Evolutionary conservation across 2,329 filamentous ascomycete genomes (phyloP).

Genomic region (Zasmidium cellare): DNA sequence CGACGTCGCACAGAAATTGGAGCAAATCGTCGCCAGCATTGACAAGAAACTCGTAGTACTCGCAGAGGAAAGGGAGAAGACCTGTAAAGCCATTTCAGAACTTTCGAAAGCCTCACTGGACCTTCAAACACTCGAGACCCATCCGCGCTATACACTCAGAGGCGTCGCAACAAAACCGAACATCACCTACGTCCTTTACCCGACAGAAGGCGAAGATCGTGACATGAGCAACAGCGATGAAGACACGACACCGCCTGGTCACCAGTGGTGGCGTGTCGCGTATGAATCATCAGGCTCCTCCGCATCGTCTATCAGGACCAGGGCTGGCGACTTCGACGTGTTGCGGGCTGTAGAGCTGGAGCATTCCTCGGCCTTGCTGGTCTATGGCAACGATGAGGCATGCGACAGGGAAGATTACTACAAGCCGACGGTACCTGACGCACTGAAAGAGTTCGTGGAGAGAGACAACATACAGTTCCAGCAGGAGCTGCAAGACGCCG

Average conservation of each 20-base stretch:
- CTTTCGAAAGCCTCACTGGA: conserved; percentile 27
- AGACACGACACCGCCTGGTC: conserved; percentile 37
- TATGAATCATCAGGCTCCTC: conserved; percentile 47
- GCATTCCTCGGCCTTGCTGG: conserved; percentile 53
- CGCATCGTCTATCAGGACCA: conserved; percentile 33
- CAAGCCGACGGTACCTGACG: conserved; percentile 18
- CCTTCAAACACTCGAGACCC: conserved; percentile 31
- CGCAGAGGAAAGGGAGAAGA: conserved; percentile 32
- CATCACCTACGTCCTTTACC: conserved; percentile 56
- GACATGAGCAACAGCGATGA: conserved; percentile 22
- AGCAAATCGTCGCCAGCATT: conserved; percentile 35
- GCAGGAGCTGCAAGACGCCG: conserved; percentile 16
- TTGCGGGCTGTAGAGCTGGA: conserved; percentile 53
- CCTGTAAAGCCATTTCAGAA: conserved; percentile 29
- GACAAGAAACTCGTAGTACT: conserved; percentile 32
- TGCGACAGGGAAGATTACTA: conserved; percentile 19
- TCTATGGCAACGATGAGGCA: conserved; percentile 57
- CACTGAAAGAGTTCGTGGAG: conserved; percentile 28
- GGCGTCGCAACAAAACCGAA: conserved; percentile 60
- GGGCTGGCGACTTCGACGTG: conserved; percentile 51
- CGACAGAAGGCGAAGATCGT: not conserved
- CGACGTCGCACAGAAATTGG: conserved; percentile 33
- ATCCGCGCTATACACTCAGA: conserved; percentile 55
- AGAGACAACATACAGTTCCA: conserved; percentile 28
- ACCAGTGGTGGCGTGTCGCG: conserved; percentile 59